phyloP scores from a whole-genome alignment of 768 basidiomycete genomes.

The Naematelia aurantialba region DNA sequence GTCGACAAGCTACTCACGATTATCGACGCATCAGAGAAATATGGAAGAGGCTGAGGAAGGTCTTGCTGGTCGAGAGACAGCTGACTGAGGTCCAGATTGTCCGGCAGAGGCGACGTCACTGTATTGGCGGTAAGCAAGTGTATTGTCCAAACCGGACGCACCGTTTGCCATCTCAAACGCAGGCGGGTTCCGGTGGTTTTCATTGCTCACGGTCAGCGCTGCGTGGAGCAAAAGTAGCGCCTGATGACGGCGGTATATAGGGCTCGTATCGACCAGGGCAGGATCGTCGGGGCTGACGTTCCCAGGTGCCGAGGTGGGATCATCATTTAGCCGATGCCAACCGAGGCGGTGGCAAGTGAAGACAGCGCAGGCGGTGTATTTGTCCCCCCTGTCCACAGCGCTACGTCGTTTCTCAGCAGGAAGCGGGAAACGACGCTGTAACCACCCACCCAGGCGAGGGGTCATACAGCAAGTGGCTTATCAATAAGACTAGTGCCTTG shows the following conservation, averaged over 20 bases:
- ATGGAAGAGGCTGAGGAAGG: slow-evolving; percentile 2
- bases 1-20: neutral
- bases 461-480: neutral
- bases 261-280: neutral
- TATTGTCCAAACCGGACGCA: neutral
- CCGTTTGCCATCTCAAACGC: neutral
- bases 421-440: neutral
- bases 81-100: slow-evolving; percentile 3
- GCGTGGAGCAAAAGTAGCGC: neutral
- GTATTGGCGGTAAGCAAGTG: neutral
- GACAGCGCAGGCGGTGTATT: slow-evolving; percentile 1
- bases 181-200: slow-evolving; percentile 1
- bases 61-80: neutral
- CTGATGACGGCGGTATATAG: neutral
- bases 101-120: slow-evolving; percentile 1
- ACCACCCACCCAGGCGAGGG: neutral
- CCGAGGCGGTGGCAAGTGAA: slow-evolving; percentile 1
- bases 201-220: slow-evolving; percentile 1
- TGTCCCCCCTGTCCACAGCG: neutral
- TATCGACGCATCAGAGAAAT: neutral
- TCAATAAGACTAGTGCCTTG: neutral
- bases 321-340: neutral
- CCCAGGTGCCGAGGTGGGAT: slow-evolving; percentile 1
- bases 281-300: neutral
- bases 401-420: neutral